phyloP scores from a whole-genome alignment of 1,284 basidiomycete species.

The Fomes fomentarius region DNA sequence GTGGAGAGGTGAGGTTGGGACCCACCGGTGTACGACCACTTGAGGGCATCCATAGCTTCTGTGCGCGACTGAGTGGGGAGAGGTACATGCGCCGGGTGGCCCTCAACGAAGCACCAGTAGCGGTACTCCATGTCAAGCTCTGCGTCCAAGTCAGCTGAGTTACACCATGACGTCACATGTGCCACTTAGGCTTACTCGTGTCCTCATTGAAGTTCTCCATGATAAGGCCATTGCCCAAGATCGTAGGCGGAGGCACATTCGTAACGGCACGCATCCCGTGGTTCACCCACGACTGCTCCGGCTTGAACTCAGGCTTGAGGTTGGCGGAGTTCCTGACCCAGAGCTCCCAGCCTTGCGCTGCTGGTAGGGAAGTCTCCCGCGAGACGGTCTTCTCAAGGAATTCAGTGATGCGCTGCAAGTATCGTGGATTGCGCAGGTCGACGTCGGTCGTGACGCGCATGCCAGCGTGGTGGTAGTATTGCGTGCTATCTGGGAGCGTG shows the following conservation, averaged over 20 bases:
- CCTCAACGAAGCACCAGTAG: slow-evolving; percentile 77
- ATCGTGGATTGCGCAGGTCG: slow-evolving; percentile 54
- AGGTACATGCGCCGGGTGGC: slow-evolving; percentile 68
- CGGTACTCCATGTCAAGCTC: slow-evolving; percentile 73
- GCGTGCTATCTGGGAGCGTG: slow-evolving; percentile 64
- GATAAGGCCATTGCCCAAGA: slow-evolving; percentile 24
- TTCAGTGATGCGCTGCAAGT: slow-evolving; percentile 52
- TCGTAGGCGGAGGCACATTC: slow-evolving; percentile 42
- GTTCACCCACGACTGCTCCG: slow-evolving; percentile 63
- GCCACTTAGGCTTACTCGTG: slow-evolving; percentile 61
- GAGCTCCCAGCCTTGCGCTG: slow-evolving; percentile 52
- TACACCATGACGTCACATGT: not conserved
- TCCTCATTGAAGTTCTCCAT: slow-evolving; percentile 36
- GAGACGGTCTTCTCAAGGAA: slow-evolving; percentile 46
- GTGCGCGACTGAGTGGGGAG: slow-evolving; percentile 53
- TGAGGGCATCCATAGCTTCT: slow-evolving; percentile 72
- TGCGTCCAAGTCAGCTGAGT: slow-evolving; percentile 21
- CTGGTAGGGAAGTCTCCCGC: slow-evolving; percentile 31
- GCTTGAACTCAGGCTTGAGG: slow-evolving; percentile 37
- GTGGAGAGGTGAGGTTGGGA: slow-evolving; percentile 4
- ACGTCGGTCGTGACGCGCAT: slow-evolving; percentile 65
- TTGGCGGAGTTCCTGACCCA: slow-evolving; percentile 49
- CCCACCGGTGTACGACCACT: slow-evolving; percentile 75
- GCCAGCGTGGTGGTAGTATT: slow-evolving; percentile 67
- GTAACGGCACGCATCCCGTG: slow-evolving; percentile 59